Base-by-base conservation (phyloP, 2,329 filamentous ascomycete genomes). In the Paraphaeosphaeria minitans region DNA sequence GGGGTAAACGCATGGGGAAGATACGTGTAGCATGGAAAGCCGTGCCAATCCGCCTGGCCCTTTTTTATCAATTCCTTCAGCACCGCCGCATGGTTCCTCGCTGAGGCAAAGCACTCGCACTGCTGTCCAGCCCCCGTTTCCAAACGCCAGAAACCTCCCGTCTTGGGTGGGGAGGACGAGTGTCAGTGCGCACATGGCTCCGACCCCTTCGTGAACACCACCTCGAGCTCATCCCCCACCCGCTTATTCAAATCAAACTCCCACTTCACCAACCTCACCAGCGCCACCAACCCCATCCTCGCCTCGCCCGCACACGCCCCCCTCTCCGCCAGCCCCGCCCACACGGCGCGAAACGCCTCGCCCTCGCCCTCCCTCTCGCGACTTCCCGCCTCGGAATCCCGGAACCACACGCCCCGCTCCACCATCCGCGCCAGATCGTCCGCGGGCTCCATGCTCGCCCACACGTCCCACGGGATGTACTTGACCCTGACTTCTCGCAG, bases 171-270 rank as follows among this genome's bases (percentile, higher is more conserved):
- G 24, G 6, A 27, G 24, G 24, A 27, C 24, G 24, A 27, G 3
- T 3, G 24, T 27, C 29, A 31, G 9, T 31, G 4, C 29, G 9
- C 29, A 12, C 4, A 31, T 10, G 9, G 9, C 39, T 47, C 24
- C 37, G 31, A 27, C 14, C 53, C 49, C 42, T 56, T 69, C 6
- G 54, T 70, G 27, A 76, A 74, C 2, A 74, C 66, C 46, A 76
- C 65, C 37, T 74, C 70, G 37, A 76, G 56, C 61, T 74, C 73
- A 56, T 75, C 73, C 1, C 74, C 74, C 4, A 76, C 67, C 14
- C 68, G 53, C 27, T 61, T 63, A 53, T 72, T 69, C 59, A 74
- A 63, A 57, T 73, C 67, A 0, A 70, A 70, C 48, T 73, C 69
- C 72, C 73, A 75, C 58, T 66, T 64, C 6, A 74, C 63, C 47